These are phyloP conservation scores for Parathielavia appendiculata DNA, from an alignment of 495 filamentous ascomycete genomes.

Conservation along the genomic window DNA sequence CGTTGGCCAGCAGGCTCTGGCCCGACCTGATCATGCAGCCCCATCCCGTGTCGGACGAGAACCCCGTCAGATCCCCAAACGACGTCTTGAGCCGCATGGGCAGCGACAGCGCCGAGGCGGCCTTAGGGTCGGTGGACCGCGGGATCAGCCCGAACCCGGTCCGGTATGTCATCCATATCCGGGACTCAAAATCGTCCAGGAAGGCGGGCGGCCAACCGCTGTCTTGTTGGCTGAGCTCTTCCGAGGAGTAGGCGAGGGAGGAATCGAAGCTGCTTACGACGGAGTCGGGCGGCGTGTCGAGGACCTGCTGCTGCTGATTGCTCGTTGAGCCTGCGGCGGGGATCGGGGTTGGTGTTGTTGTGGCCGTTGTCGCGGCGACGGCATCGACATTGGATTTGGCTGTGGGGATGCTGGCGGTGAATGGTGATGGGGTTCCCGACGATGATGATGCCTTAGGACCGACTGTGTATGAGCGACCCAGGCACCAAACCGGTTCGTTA, in stretches of 20 bases:
- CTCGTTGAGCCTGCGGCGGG: background rate
- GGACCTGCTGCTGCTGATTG: conserved; percentile 10
- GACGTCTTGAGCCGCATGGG: conserved; percentile 77
- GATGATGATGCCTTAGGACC: conserved; percentile 27
- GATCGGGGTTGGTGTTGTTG: background rate
- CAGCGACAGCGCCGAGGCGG: conserved; percentile 71
- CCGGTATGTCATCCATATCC: conserved; percentile 95
- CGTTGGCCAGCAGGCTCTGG: conserved; percentile 86
- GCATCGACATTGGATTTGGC: conserved; percentile 14
- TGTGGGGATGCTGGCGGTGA: conserved; percentile 27
- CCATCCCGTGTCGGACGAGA: conserved; percentile 94
- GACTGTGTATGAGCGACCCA: conserved; percentile 70
- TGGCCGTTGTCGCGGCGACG: background rate
- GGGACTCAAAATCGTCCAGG: conserved; percentile 86
- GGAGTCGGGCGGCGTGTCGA: conserved; percentile 46
- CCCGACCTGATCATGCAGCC: conserved; percentile 99
- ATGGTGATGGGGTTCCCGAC: conserved; percentile 14
- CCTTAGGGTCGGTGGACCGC: conserved; percentile 65
- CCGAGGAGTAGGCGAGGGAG: conserved; percentile 37
- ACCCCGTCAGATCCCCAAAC: conserved; percentile 72
- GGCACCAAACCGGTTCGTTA: conserved; percentile 75
- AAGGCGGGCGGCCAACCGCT: conserved; percentile 82
- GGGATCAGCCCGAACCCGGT: conserved; percentile 80
- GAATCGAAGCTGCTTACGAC: conserved; percentile 46
- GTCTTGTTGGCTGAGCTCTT: conserved; percentile 43